A percentile compares a stretch with the other conserved stretches of the same genome.
These are phyloP conservation scores for Aspergillus awamori DNA, from an alignment of 2,329 filamentous ascomycete species.

Conservation along the genomic window DNA sequence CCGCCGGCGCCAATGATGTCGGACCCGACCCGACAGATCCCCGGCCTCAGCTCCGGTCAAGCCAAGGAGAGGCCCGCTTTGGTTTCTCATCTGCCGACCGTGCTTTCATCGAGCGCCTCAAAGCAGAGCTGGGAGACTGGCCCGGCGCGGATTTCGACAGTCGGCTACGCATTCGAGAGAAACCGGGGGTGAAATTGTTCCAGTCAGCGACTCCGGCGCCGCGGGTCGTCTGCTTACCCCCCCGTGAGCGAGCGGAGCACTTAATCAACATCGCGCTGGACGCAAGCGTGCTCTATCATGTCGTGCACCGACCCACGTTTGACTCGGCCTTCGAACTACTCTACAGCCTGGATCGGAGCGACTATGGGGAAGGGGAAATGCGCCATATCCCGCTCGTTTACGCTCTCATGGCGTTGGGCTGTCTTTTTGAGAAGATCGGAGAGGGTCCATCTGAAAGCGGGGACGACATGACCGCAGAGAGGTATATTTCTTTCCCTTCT, in stretches of 20 bases:
- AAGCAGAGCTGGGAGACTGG: conserved; percentile 10
- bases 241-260: conserved; percentile 4
- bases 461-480: background rate
- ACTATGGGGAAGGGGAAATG: conserved; percentile 11
- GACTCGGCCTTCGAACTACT: conserved; percentile 11
- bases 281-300: conserved; percentile 14
- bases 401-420: conserved; percentile 15
- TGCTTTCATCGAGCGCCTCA: conserved; percentile 13
- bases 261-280: conserved; percentile 13
- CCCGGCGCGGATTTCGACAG: conserved; percentile 8
- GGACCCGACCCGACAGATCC: background rate
- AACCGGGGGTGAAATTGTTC: conserved; percentile 6
- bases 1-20: background rate
- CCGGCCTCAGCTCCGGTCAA: background rate
- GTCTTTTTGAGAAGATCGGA: background rate
- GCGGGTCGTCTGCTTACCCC: background rate
- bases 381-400: conserved; percentile 12
- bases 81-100: conserved; percentile 5
- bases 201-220: background rate
- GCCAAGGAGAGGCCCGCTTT: conserved; percentile 8
- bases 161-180: conserved; percentile 3
- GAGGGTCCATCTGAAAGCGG: background rate
- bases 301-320: conserved; percentile 14
- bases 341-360: conserved; percentile 10
- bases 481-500: background rate